Base-by-base conservation (phyloP, 202 grass and related monocot species). In the Digitaria exilis region DNA sequence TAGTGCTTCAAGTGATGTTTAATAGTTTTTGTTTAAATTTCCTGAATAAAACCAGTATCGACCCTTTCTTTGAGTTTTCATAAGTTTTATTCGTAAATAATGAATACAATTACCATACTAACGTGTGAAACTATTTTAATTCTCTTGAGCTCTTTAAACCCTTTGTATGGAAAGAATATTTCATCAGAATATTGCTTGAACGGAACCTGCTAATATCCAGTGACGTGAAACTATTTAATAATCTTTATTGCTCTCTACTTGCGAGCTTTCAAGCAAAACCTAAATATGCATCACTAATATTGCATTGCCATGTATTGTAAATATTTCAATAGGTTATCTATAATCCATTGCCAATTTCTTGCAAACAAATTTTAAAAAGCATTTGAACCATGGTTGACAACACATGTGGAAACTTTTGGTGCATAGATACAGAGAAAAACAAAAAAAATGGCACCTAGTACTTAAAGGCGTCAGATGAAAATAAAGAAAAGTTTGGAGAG, bases 41-140 rank as follows among this genome's bases (percentile, higher is more conserved):
- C 4, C 15, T n/a, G 5, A 10, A 14, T 46, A 19, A 63, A 77
- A 77, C 10, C 9, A 46, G 4, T 14, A 31, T 5, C 10, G 18
- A 2, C 9, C 16, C 9, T 1, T 46, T 18, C 57, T 62, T 24
- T 19, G 57, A 28, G 7, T 44, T 76, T 61, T 9, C 10, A 60
- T 45, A 41, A 42, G 9, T 76, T 76, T 76, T 16, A 34, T 58
- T 58, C 7, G n/a, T 76, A 25, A 76, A 76, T 43, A n/a, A 43
- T 63, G 29, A 61, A 6, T 2, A 29, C 4, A 13, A 30, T 60
- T 60, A 16, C 11, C 39, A 26, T 26, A 25, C 5, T 46, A 70
- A 46, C 6, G 22, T 18, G 5, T n/a, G n/a, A n/a, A n/a, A n/a
- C 39, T 77, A 2, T 31, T 61, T 30, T 28, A 30, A 46, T 77